Base-by-base conservation (phyloP, 2,329 filamentous ascomycete genomes). In the Penicillium sp. region DNA sequence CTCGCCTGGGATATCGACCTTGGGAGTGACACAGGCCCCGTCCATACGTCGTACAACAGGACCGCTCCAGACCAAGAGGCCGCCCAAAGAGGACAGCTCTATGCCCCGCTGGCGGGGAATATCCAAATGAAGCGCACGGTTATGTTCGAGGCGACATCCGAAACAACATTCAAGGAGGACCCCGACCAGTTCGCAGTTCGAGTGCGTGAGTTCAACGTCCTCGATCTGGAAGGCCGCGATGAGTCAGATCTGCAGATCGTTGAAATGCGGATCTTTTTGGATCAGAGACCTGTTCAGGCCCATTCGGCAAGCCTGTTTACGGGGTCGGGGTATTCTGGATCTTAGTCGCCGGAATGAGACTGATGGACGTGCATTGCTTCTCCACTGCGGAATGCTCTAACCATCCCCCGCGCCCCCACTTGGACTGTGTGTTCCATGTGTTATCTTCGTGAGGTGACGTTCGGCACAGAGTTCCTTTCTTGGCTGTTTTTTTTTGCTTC, bases 1-100 rank as follows among this genome's bases (percentile, higher is more conserved):
- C 37, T 56, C 13, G 53, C 55, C 15, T 62, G 57, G 60, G 59
- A 60, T 43, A 57, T 61, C 10, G 51, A 57, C 9, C 43, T 55
- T 1, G 38, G n/a, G 8, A 17, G 24, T 2, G 46, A 45, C 24
- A 41, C 13, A 7, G 29, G 33, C 4, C 32, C 38, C 2, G 9
- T 43, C n/a, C 21, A 47, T 8, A 47, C 45, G 13, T 47, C 45
- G 13, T 47, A 47, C 12, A 43, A 10, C 12, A 28, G 37, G 21
- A 33, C 37, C 2, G 29, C 37, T 7, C 45, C 45, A 15, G 19
- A 43, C 5, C 35, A 28, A 32, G 34, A 31, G 3, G 21, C 31
- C n/a, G 15, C 33, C 5, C 17, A 38, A 31, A 41, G 24, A 29
- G 26, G 17, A 5, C 40, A 43, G 22, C 43, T 55, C 28, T 54